These are phyloP conservation scores for Paragyromitra xinjiangensis DNA, from an alignment of 495 filamentous ascomycete species.

Conservation along the genomic window DNA sequence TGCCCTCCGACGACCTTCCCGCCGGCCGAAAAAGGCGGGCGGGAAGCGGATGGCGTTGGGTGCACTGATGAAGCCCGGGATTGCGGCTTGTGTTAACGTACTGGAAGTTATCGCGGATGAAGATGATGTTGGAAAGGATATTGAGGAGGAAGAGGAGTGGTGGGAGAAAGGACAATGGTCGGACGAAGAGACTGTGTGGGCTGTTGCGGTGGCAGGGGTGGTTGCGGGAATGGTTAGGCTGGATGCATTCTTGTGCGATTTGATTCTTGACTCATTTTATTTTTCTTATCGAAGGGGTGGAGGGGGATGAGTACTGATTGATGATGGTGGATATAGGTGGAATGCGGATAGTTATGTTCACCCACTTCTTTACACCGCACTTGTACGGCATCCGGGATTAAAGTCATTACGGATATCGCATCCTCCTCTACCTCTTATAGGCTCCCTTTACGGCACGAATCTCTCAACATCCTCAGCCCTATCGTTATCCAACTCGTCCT, in stretches of 20 bases:
- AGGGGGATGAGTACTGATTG: conserved; percentile 30
- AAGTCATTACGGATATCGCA: conserved; percentile 38
- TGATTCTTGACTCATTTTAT: conserved; percentile 15
- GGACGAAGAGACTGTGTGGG: conserved; percentile 50
- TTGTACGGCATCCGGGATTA: conserved; percentile 28
- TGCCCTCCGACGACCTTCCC: conserved; percentile 36
- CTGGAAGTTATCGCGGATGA: conserved; percentile 35
- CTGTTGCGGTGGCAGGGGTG: conserved; percentile 44
- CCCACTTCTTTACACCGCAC: conserved; percentile 44
- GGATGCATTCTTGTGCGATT: conserved; percentile 43
- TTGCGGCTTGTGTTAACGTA: conserved; percentile 46
- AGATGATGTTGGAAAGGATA: background rate
- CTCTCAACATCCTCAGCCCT: background rate
- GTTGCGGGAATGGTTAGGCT: conserved; percentile 42
- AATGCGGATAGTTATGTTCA: conserved; percentile 39
- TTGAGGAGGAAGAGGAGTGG: conserved; percentile 37
- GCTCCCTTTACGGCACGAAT: background rate
- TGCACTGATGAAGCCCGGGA: conserved; percentile 47
- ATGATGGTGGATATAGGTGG: conserved; percentile 37
- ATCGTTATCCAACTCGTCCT: background rate
- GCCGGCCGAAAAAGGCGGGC: conserved; percentile 1
- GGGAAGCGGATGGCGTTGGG: conserved; percentile 40
- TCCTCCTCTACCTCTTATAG: conserved; percentile 1
- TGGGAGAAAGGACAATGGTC: conserved; percentile 46
- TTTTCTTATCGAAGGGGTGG: background rate